Conservation (phyloP, 2,329 filamentous ascomycete species). For the Aspergillus fischeri region DNA sequence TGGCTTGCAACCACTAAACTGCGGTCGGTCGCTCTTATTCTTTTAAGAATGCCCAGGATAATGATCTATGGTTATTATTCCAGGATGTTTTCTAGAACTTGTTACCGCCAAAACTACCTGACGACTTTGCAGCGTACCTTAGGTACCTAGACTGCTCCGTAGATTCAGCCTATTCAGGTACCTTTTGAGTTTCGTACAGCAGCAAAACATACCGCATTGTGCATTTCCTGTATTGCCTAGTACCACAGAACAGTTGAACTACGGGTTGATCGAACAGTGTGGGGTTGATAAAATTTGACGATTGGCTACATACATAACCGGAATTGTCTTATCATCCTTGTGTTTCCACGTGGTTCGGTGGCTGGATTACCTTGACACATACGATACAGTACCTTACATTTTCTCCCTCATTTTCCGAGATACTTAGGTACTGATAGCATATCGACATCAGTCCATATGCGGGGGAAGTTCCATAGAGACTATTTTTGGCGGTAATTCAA, state of each 20-base stretch:
- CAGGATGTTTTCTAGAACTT: neutral
- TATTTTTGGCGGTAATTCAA: neutral
- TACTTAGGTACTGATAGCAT: no score
- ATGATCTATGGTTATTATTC: neutral
- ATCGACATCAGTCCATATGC: neutral
- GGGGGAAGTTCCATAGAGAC: neutral
- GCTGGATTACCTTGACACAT: slow-evolving; percentile 7
- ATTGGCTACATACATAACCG: slow-evolving; percentile 9
- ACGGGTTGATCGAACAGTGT: slow-evolving; percentile 3
- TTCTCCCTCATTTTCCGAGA: neutral
- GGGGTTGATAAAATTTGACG: slow-evolving; percentile 9
- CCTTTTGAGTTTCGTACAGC: neutral
- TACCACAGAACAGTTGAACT: slow-evolving; percentile 11
- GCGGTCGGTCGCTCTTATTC: no score
- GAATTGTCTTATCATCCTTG: slow-evolving; percentile 12
- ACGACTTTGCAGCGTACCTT: neutral
- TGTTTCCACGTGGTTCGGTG: slow-evolving; percentile 19
- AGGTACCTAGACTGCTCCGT: no score
- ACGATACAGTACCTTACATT: neutral
- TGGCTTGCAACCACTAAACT: no score
- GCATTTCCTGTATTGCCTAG: slow-evolving; percentile 9
- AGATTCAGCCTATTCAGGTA: neutral
- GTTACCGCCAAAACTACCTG: neutral
- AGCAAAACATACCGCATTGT: neutral
- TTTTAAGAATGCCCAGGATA: neutral